Evolutionary conservation across 352 stramenopile genomes (phyloP), one percentile per base, ranked within the genome.

Genomic region (Phytophthora syringae): DNA sequence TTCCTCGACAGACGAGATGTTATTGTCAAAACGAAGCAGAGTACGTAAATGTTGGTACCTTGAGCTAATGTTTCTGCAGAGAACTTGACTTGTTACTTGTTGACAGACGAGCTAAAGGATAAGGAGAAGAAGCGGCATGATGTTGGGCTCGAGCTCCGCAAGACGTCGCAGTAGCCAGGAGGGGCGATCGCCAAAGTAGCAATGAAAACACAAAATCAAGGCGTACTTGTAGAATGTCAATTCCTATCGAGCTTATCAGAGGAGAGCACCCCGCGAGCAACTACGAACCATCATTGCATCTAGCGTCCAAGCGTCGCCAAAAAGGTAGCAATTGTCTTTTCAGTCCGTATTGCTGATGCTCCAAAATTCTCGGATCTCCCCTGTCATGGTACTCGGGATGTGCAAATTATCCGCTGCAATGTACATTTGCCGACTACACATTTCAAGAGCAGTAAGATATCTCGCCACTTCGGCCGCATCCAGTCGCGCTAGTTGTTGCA

Each of bases 11-110:
- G 76, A 25, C 64, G 78, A 52, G 82, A 95, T 58, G 57, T 58
- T n/a, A 88, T 92, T 48, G 65, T 90, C 51, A 89, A 89, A 49
- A 58, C 66, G 3, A 94, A 94, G 73, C 70, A 77, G 50, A 74
- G 86, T 92, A 68, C 48, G 71, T 64, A n/a, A n/a, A n/a, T 25
- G 22, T 2, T 52, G 22, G 52, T 34, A 9, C 37, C 52, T 16
- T 32, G 9, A 3, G 5, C 11, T 25, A 45, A 2, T 45, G 1
- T 2, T 45, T 45, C 9, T 45, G 7, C n/a, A 27, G 39, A 5
- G 2, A 10, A 4, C 28, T 67, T 15, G 64, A 13, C 6, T 52
- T 13, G 2, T 5, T 18, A 20, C 48, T 21, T 20, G 66, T 21
- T 20, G 66, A 24, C 50, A 94, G 85, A 74, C 34, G 82, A 92